Evolutionary conservation across 768 basidiomycete genomes (phyloP).

Genomic region (Gelatoporia subvermispora): DNA sequence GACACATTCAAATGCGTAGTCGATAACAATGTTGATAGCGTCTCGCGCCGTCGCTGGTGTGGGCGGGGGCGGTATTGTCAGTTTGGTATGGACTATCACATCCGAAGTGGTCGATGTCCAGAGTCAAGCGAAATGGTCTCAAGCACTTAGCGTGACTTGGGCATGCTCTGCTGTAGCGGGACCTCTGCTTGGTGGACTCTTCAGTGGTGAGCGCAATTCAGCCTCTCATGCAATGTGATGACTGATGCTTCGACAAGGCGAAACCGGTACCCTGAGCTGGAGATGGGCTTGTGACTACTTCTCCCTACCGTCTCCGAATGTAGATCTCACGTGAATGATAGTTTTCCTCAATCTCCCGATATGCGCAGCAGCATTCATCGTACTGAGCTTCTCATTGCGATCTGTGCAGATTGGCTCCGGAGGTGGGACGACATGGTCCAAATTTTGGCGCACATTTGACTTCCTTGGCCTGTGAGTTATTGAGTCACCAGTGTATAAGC

Average conservation of each 20-base stretch:
- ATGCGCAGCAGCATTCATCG: constrained; percentile 52
- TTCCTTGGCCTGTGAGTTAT: constrained; percentile 69
- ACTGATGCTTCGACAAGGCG: no score
- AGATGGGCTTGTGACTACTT: constrained; percentile 76
- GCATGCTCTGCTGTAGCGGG: constrained; percentile 82
- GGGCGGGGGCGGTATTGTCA: constrained; percentile 86
- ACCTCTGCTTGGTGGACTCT: constrained; percentile 76
- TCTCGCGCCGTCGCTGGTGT: constrained; percentile 66
- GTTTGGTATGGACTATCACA: constrained; percentile 82
- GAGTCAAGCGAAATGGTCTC: constrained; percentile 77
- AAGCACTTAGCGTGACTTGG: constrained; percentile 85
- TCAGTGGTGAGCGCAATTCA: constrained; percentile 77
- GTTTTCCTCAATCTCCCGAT: constrained; percentile 84
- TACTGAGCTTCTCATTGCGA: constrained; percentile 59
- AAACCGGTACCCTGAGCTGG: constrained; percentile 47
- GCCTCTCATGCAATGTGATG: no score
- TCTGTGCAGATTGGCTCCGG: constrained; percentile 43
- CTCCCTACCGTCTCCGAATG: background rate
- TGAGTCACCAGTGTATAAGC: background rate
- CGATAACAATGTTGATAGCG: constrained; percentile 44
- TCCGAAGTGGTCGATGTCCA: constrained; percentile 74
- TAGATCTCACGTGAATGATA: constrained; percentile 23
- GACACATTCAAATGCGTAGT: no score
- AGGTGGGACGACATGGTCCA: constrained; percentile 50
- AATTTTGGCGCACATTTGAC: constrained; percentile 58